phyloP scores from a whole-genome alignment of 2,329 filamentous ascomycete species.

The Proliferodiscus dingleyae region DNA sequence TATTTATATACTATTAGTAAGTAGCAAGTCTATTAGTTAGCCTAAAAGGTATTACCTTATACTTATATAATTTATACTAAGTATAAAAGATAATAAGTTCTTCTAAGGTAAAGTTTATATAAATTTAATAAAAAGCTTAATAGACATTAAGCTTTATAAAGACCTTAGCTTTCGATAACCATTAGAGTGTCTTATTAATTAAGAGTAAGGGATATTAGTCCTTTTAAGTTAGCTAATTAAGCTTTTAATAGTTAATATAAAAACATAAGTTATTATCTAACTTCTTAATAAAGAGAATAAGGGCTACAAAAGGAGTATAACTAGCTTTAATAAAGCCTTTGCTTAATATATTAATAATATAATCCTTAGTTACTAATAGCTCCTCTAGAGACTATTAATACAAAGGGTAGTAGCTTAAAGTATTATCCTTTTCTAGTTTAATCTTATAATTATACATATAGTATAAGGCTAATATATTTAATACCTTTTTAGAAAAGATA shows the following conservation, averaged over 20 bases:
- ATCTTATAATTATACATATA: neutral
- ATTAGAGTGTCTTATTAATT: neutral
- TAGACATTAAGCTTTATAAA: slow-evolving; percentile 6
- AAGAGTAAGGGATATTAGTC: neutral
- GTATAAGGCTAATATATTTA: neutral
- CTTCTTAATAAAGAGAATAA: slow-evolving; percentile 5
- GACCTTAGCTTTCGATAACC: neutral
- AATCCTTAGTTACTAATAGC: neutral
- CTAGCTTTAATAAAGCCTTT: slow-evolving; percentile 1
- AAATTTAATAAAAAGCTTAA: neutral
- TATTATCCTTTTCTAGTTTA: neutral
- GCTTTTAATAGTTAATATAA: neutral
- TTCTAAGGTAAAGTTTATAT: neutral
- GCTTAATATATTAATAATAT: neutral
- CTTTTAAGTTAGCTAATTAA: neutral
- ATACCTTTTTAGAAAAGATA: neutral
- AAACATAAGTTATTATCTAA: neutral
- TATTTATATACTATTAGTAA: slow-evolving; percentile 2
- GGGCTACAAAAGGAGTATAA: neutral
- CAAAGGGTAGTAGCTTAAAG: neutral
- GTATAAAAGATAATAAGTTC: neutral
- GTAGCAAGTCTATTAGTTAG: neutral
- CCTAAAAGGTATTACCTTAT: neutral
- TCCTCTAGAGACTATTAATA: neutral
- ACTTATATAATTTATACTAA: neutral